Conservation (phyloP, 2,329 filamentous ascomycete genomes). For the Aspergillus ibericus region DNA sequence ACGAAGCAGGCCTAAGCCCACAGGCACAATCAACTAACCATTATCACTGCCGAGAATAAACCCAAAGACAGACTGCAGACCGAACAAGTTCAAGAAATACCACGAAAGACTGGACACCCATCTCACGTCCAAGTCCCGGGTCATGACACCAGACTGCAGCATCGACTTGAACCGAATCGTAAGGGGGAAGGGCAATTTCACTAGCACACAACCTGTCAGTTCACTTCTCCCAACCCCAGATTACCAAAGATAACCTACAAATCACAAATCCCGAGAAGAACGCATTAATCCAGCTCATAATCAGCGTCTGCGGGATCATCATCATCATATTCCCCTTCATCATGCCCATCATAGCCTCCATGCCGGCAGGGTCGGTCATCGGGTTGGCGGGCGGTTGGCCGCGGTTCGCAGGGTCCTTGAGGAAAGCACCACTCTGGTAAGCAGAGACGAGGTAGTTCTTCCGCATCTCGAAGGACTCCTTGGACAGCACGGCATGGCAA, state of each 20-base stretch:
- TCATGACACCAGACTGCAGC: constrained; percentile 95
- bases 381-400: constrained; percentile 90
- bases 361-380: constrained; percentile 89
- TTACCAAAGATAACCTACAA: constrained; percentile 57
- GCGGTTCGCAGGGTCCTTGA: constrained; percentile 83
- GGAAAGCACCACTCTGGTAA: constrained; percentile 81
- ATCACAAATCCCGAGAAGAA: constrained; percentile 99
- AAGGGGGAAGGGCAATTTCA: constrained; percentile 96
- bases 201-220: constrained; percentile 42
- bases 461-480: constrained; percentile 72
- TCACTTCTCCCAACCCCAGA: neutral
- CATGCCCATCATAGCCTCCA: constrained; percentile 99
- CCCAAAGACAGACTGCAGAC: constrained; percentile 93
- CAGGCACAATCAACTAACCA: constrained; percentile 57
- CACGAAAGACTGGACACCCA: constrained; percentile 99
- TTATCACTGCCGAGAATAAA: constrained; percentile 96
- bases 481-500: constrained; percentile 75
- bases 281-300: constrained; percentile 99
- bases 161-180: constrained; percentile 99
- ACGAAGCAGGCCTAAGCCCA: neutral
- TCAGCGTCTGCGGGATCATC: constrained; percentile 98
- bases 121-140: constrained; percentile 90
- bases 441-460: constrained; percentile 78
- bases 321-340: constrained; percentile 99
- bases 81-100: constrained; percentile 98